Percentiles rank a stretch among this genome's conserved stretches.
Conservation (phyloP, 75 land plant species). For the Cunninghamia lanceolata region DNA sequence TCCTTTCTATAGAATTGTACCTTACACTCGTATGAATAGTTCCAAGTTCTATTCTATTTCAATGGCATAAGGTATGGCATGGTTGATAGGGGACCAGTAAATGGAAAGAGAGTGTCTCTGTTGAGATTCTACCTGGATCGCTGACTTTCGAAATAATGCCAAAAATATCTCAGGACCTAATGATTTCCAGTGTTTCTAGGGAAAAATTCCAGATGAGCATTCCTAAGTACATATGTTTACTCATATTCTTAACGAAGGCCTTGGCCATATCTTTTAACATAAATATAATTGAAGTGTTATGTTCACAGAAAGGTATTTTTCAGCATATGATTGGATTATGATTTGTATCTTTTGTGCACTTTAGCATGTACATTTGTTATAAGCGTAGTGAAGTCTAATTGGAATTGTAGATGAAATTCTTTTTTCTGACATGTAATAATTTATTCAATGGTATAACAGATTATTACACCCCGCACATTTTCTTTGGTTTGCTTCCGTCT, state of each 20-base stretch:
- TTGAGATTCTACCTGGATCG: neutral
- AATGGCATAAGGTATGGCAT: neutral
- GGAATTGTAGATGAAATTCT: neutral
- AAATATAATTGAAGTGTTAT: neutral
- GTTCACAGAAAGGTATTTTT: neutral
- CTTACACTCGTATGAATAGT: neutral
- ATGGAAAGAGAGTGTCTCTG: neutral
- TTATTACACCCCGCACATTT: constrained; percentile 67
- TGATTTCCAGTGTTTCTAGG: neutral
- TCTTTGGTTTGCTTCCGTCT: constrained; percentile 82
- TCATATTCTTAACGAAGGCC: neutral
- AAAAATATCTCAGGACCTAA: neutral
- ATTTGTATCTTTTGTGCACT: neutral
- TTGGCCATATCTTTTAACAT: neutral
- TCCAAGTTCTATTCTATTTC: too few species aligned
- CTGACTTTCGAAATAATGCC: neutral
- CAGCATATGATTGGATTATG: neutral
- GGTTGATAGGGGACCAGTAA: neutral
- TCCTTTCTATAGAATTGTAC: neutral
- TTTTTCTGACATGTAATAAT: neutral
- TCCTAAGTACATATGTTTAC: neutral
- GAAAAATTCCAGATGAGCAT: neutral
- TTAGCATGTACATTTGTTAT: neutral
- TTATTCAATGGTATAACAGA: constrained; percentile 23
- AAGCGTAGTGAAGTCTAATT: neutral